These are phyloP conservation scores for Pleurotus salmoneostramineus DNA, from an alignment of 768 basidiomycete species.

Conservation along the genomic window DNA sequence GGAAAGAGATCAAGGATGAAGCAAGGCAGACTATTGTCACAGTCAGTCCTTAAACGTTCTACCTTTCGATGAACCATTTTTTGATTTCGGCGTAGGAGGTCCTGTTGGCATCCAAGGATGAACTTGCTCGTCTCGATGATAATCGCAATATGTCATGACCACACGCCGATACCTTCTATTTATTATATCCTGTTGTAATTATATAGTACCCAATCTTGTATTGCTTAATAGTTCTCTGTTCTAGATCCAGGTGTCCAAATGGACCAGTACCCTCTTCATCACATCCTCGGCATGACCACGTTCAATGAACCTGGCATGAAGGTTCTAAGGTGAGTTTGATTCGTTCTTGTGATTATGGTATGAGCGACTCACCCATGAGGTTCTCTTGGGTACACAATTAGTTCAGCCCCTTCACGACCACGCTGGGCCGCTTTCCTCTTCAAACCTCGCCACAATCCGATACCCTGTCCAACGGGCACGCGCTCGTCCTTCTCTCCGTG, in stretches of 20 bases:
- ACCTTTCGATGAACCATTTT: no score
- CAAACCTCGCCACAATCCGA: conserved; percentile 29
- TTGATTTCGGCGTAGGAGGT: conserved; percentile 33
- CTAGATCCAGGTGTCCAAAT: conserved; percentile 23
- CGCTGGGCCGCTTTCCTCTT: conserved; percentile 24
- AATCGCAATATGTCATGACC: conserved; percentile 11
- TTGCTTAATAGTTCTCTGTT: not conserved
- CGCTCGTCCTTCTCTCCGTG: conserved; percentile 52
- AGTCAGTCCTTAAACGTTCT: conserved; percentile 24
- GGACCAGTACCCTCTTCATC: conserved; percentile 20
- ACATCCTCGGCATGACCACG: conserved; percentile 27
- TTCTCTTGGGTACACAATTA: conserved; percentile 30
- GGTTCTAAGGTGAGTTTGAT: not conserved
- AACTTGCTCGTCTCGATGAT: conserved; percentile 41
- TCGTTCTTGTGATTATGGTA: not conserved
- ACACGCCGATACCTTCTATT: not conserved
- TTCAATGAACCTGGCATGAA: conserved; percentile 23
- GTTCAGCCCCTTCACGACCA: conserved; percentile 22
- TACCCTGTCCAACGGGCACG: conserved; percentile 34
- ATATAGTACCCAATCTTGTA: not conserved
- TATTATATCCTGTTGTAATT: not conserved
- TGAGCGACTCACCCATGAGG: conserved; percentile 25
- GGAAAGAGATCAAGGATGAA: conserved; percentile 72
- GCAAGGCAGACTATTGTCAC: conserved; percentile 58
- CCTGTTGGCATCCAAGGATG: conserved; percentile 49